Conservation (phyloP, 441 rosid species). For the Erysimum cheiri region DNA sequence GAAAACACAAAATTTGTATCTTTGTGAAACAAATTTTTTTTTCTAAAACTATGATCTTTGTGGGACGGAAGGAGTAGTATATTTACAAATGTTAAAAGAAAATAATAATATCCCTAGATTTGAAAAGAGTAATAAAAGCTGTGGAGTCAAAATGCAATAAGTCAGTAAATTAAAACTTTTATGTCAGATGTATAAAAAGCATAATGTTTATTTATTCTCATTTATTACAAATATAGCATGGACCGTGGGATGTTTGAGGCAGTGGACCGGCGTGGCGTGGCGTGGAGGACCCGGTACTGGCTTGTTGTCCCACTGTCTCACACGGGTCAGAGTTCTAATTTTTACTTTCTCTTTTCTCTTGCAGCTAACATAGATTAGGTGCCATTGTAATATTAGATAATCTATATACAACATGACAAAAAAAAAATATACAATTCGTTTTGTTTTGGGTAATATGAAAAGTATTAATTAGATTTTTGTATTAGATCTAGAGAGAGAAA, state of each 20-base stretch:
- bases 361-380: background rate
- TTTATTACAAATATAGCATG: slow-evolving; percentile 41
- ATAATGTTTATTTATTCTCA: slow-evolving; percentile 38
- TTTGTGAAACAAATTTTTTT: too few species aligned
- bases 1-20: too few species aligned
- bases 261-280: slow-evolving; percentile 47
- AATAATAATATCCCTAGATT: background rate
- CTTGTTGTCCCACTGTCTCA: slow-evolving; percentile 43
- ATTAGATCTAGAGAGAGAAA: too few species aligned
- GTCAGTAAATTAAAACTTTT: slow-evolving; percentile 4
- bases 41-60: too few species aligned
- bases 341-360: slow-evolving; percentile 9
- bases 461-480: background rate
- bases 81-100: background rate
- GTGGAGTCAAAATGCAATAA: slow-evolving; percentile 16
- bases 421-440: background rate
- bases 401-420: background rate
- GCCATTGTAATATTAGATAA: background rate
- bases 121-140: slow-evolving; percentile 19
- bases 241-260: slow-evolving; percentile 49
- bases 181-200: slow-evolving; percentile 36
- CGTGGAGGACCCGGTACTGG: slow-evolving; percentile 47
- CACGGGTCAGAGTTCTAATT: slow-evolving; percentile 35
- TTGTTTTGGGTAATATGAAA: background rate
- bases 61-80: too few species aligned